These are phyloP conservation scores for Aspergillus neoniger DNA, from an alignment of 2,329 filamentous ascomycete genomes.

Conservation along the genomic window DNA sequence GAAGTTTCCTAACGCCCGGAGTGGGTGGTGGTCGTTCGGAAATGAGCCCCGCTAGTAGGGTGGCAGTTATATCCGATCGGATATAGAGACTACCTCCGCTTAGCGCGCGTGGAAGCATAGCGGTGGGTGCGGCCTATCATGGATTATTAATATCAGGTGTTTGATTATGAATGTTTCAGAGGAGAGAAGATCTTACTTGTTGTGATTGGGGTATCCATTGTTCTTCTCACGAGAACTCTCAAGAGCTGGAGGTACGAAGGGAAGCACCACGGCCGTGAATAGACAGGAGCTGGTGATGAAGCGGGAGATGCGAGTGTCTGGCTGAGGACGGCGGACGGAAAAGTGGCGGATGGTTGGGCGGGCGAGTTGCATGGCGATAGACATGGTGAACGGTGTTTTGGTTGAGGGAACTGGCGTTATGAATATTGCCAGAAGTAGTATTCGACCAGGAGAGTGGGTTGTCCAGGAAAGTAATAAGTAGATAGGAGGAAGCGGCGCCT, in stretches of 20 bases:
- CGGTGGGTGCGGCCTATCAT: conserved; percentile 38
- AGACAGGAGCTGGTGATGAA: conserved; percentile 46
- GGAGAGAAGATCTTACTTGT: conserved; percentile 34
- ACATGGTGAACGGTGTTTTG: conserved; percentile 15
- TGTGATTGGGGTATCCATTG: conserved; percentile 39
- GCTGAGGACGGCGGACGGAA: conserved; percentile 45
- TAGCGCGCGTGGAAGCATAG: conserved; percentile 47
- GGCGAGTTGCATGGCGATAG: conserved; percentile 27
- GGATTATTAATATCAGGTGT: conserved; percentile 1
- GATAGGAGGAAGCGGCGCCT: background rate
- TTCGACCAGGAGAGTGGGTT: background rate
- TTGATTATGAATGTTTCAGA: background rate
- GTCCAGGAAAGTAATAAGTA: background rate
- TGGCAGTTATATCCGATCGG: conserved; percentile 7
- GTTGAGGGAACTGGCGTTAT: no score
- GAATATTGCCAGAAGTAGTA: background rate
- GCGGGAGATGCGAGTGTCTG: conserved; percentile 42
- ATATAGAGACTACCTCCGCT: background rate
- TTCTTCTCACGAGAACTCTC: conserved; percentile 48
- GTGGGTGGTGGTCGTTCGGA: background rate
- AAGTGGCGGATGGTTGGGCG: conserved; percentile 48
- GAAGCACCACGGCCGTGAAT: conserved; percentile 46
- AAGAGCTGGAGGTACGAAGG: conserved; percentile 50
- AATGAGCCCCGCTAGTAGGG: background rate
- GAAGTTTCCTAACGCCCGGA: background rate